These are phyloP conservation scores for Brasilioporus rufonigricans DNA, from an alignment of 768 basidiomycete species.

Conservation along the genomic window DNA sequence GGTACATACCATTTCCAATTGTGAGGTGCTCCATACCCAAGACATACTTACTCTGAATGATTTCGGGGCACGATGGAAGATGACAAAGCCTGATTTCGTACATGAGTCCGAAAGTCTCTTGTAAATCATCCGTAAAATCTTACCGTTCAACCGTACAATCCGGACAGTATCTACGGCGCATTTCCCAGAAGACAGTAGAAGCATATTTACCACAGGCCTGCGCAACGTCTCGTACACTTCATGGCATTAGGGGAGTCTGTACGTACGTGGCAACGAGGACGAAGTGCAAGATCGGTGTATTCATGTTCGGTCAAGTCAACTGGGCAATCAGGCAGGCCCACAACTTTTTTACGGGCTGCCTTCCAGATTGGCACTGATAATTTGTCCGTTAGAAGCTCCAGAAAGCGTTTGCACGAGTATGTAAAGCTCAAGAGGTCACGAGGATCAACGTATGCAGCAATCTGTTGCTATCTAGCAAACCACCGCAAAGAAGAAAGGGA, in stretches of 20 bases:
- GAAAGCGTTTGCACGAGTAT: slow-evolving; percentile 37
- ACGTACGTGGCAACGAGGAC: slow-evolving; percentile 22
- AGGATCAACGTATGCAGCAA: slow-evolving; percentile 40
- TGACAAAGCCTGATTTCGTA: not conserved
- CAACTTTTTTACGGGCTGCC: slow-evolving; percentile 28
- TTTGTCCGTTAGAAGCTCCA: slow-evolving; percentile 33
- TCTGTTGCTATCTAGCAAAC: slow-evolving; percentile 21
- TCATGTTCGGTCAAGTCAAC: slow-evolving; percentile 43
- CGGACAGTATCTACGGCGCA: slow-evolving; percentile 14
- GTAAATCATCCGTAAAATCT: not conserved
- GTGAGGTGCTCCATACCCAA: not conserved
- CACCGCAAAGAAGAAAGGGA: not conserved
- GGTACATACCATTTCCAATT: not conserved
- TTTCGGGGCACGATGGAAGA: not conserved
- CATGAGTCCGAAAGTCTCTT: not conserved
- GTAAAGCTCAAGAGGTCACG: slow-evolving; percentile 31
- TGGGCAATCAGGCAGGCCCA: slow-evolving; percentile 42
- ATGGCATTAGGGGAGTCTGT: not conserved
- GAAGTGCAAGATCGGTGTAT: slow-evolving; percentile 43
- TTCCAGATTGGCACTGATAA: slow-evolving; percentile 28
- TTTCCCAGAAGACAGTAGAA: slow-evolving; percentile 1
- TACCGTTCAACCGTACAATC: slow-evolving; percentile 2
- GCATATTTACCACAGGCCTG: slow-evolving; percentile 11
- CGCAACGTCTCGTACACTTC: not conserved
- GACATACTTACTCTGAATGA: not conserved